Conservation (phyloP, 768 basidiomycete genomes). For the Serpula lacrymans region DNA sequence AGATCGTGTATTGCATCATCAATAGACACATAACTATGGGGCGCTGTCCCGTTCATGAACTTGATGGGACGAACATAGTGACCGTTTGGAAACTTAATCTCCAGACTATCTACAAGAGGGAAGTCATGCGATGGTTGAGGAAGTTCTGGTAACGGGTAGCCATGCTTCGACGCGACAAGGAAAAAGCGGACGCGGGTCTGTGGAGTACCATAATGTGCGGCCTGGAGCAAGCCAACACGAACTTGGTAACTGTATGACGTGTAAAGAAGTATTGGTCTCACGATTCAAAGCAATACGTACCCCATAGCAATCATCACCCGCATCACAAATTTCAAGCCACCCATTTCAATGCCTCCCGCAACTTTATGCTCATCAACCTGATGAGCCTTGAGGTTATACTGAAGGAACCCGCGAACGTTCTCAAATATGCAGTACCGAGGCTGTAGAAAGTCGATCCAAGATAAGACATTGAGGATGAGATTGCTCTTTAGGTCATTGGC, state of each 20-base stretch:
- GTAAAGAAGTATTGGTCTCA: neutral
- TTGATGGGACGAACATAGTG: conserved; percentile 40
- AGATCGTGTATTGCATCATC: conserved; percentile 75
- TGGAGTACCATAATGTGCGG: conserved; percentile 46
- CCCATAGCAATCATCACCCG: conserved; percentile 62
- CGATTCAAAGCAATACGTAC: conserved; percentile 34
- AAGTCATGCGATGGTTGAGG: conserved; percentile 45
- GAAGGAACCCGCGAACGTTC: conserved; percentile 45
- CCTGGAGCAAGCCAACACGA: conserved; percentile 41
- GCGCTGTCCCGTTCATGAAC: conserved; percentile 47
- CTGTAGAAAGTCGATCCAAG: conserved; percentile 39
- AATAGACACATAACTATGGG: conserved; percentile 56
- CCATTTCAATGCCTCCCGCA: conserved; percentile 65
- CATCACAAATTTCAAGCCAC: conserved; percentile 67
- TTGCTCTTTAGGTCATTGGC: conserved; percentile 68
- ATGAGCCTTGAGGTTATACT: conserved; percentile 34
- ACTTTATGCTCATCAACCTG: conserved; percentile 41
- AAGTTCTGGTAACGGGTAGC: conserved; percentile 33
- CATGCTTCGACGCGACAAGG: conserved; percentile 38
- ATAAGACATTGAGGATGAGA: conserved; percentile 56
- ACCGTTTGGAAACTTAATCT: conserved; percentile 48
- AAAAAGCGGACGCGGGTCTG: conserved; percentile 48
- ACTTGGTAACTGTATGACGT: conserved; percentile 37
- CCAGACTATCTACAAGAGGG: conserved; percentile 37
- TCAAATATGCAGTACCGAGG: conserved; percentile 47